These are phyloP conservation scores for Herpetospermum pedunculosum DNA, from an alignment of 306 rosid genomes.

Conservation along the genomic window DNA sequence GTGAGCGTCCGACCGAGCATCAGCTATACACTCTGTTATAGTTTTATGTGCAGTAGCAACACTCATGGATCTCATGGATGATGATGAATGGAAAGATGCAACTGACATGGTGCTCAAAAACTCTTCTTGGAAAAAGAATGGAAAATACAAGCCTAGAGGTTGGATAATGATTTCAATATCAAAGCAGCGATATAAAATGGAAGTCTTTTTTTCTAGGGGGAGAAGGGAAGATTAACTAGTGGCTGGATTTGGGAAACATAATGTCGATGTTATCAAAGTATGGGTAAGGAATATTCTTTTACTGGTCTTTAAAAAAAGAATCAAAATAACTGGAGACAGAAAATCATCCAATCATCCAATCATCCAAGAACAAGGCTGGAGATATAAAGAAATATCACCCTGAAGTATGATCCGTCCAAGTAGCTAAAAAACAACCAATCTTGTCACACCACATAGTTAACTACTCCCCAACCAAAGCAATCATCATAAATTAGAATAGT, in stretches of 20 bases:
- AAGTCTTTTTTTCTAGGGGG: neutral
- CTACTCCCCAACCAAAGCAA: neutral
- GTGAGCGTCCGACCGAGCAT: conserved; percentile 24
- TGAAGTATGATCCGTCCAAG: neutral
- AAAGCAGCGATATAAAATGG: neutral
- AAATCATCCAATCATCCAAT: neutral
- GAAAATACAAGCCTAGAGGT: neutral
- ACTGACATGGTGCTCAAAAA: neutral
- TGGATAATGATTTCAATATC: neutral
- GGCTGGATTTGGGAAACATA: neutral
- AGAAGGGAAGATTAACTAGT: neutral
- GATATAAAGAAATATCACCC: neutral
- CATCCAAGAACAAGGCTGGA: neutral
- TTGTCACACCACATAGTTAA: neutral
- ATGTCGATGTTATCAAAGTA: neutral
- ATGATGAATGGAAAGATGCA: neutral
- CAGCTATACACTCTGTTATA: conserved; percentile 25
- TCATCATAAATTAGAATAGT: neutral
- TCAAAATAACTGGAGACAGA: neutral
- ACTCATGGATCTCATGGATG: conserved; percentile 23
- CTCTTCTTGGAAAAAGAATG: neutral
- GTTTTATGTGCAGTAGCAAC: conserved; percentile 18
- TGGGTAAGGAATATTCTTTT: neutral
- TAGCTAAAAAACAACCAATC: conserved; percentile 1
- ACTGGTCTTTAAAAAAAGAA: neutral